Percentiles rank a stretch among this genome's conserved stretches.
Evolutionary conservation across 768 basidiomycete species (phyloP).

Genomic region (Leccinum longicurvipes): DNA sequence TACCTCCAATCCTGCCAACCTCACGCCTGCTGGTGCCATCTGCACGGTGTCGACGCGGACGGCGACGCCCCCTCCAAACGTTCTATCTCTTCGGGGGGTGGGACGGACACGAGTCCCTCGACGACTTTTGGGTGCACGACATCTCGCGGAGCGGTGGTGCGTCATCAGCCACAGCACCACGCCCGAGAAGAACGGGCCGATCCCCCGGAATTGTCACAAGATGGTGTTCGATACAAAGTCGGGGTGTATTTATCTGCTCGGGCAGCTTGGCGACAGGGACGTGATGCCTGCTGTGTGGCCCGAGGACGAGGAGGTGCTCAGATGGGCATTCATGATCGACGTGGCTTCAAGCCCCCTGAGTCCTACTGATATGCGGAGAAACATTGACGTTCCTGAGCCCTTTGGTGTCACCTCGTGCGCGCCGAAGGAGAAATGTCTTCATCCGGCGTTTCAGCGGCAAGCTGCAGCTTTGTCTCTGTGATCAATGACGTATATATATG

Average conservation of each 20-base stretch:
- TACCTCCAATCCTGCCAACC: slow-evolving; percentile 56
- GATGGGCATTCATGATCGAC: too few species aligned
- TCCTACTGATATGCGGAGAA: too few species aligned
- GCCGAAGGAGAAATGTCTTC: too few species aligned
- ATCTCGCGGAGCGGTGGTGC: slow-evolving; percentile 59
- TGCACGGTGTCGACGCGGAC: slow-evolving; percentile 58
- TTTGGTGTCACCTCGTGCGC: too few species aligned
- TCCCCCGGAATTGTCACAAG: slow-evolving; percentile 73
- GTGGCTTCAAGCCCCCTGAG: too few species aligned
- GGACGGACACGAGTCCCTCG: slow-evolving; percentile 67
- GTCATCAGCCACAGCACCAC: slow-evolving; percentile 55
- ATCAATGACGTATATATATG: too few species aligned
- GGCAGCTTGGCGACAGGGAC: slow-evolving; percentile 60
- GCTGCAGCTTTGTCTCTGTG: too few species aligned
- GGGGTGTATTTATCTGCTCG: slow-evolving; percentile 70
- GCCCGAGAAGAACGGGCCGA: slow-evolving; percentile 61
- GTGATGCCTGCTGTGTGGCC: slow-evolving; percentile 24
- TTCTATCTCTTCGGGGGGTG: slow-evolving; percentile 79
- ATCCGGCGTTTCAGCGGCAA: too few species aligned
- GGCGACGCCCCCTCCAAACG: slow-evolving; percentile 63
- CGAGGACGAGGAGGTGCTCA: slow-evolving; percentile 18
- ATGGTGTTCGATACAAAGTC: slow-evolving; percentile 76
- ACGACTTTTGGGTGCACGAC: slow-evolving; percentile 77
- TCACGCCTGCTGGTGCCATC: slow-evolving; percentile 56
- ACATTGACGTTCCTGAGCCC: too few species aligned